Base-by-base conservation (phyloP, 2,329 filamentous ascomycete species). In the Chalara sp. region DNA sequence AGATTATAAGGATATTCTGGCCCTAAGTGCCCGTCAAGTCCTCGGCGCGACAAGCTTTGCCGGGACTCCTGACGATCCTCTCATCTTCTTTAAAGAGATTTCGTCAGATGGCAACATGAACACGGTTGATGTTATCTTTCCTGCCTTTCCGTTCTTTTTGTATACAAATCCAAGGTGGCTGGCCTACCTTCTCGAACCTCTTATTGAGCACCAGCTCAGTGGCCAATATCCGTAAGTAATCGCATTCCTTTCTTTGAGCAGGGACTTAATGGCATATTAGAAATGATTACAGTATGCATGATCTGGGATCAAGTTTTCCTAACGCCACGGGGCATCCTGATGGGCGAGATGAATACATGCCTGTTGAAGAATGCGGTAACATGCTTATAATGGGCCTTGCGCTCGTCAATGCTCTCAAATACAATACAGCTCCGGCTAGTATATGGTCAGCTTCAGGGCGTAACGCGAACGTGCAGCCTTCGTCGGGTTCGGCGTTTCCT, bases 81-180 rank as follows among this genome's bases (percentile, higher is more conserved):
- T 92, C 41, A 67, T 93, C 28, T 93, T 93, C 68, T 70, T 92
- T 53, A 93, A 93, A 64, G 89, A 93, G 65, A 92, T 93, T 50
- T 89, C 86, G 1, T 90, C 86, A 2, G 87, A 92, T 60, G 88
- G 88, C 4, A 92, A 95, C 61, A 84, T 84, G 66, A 88, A 93
- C 64, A 93, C 88, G 0, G 86, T 93, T 8, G 87, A 92, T 69
- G 87, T 95, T 51, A 92, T 95, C 60, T 93, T 90, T 71, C 89
- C 88, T 0, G 79, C 87, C 0, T 91, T 89, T 68, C 87, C 89
- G 0, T 93, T 92, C 74, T 92, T 92, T 72, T 67, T 92, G 21
- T 93, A 92, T 64, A 90, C 87, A 13, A 90, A 91, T 59, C 88
- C 88, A 2, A 75, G 80, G 52, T 92, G 87, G 87, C 72, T 91